A percentile compares a stretch with the other conserved stretches of the same genome.
phyloP scores from a whole-genome alignment of 2,329 filamentous ascomycete species.

The Hypoxylon sp. region DNA sequence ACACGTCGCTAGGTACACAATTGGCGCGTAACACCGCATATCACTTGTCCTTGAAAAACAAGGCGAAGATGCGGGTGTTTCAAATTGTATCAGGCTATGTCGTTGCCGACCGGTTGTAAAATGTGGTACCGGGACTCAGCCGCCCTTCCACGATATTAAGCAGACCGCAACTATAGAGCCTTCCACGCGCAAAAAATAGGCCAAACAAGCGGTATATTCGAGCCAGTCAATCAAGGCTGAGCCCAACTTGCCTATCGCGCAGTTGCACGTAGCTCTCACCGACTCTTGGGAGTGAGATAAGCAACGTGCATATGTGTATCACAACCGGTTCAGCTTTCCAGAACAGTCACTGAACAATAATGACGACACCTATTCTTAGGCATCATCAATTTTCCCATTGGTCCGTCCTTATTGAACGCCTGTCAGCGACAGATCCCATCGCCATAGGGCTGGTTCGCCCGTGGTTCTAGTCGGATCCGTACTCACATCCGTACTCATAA shows the following conservation, averaged over 20 bases:
- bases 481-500: constrained; percentile 11
- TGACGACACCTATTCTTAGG: constrained; percentile 39
- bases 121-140: constrained; percentile 14
- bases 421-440: constrained; percentile 32
- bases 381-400: constrained; percentile 20
- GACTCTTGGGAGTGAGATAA: constrained; percentile 44
- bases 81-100: background rate
- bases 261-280: constrained; percentile 30
- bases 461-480: constrained; percentile 2
- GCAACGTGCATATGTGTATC: constrained; percentile 30
- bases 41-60: background rate
- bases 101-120: background rate
- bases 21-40: background rate
- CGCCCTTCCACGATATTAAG: constrained; percentile 33
- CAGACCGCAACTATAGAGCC: constrained; percentile 42
- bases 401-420: constrained; percentile 21
- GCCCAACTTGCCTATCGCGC: constrained; percentile 15
- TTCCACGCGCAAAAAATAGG: constrained; percentile 21
- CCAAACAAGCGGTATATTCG: constrained; percentile 49
- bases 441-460: constrained; percentile 36
- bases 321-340: constrained; percentile 34
- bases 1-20: background rate
- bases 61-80: background rate
- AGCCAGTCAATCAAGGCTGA: constrained; percentile 32
- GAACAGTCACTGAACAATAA: constrained; percentile 10